These are phyloP conservation scores for Syzygium malaccense DNA, from an alignment of 441 rosid species.

Conservation along the genomic window DNA sequence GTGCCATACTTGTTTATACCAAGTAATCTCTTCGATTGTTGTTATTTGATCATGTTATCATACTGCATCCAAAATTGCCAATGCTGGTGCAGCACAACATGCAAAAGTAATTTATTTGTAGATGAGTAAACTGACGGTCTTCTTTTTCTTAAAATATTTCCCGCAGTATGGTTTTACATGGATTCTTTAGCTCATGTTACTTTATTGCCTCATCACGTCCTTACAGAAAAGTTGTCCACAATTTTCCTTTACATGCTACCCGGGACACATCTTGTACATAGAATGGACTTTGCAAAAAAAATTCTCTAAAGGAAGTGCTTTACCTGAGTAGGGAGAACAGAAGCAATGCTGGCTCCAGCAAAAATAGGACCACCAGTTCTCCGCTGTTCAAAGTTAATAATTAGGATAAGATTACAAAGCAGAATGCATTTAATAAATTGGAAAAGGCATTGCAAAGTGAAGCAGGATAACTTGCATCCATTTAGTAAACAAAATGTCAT, in stretches of 20 bases:
- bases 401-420: background rate
- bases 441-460: background rate
- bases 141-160: background rate
- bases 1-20: background rate
- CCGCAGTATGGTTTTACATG: background rate
- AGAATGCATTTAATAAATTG: background rate
- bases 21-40: background rate
- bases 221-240: background rate
- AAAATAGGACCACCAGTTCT: slow-evolving; percentile 84
- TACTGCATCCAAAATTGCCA: background rate
- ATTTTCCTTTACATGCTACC: background rate
- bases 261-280: background rate
- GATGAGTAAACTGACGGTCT: background rate
- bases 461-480: background rate
- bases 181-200: background rate
- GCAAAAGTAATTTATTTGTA: background rate
- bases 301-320: background rate
- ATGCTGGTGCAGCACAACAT: background rate
- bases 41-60: background rate
- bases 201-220: background rate
- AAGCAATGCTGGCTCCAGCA: slow-evolving; percentile 73
- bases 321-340: slow-evolving; percentile 78
- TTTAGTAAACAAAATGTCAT: background rate
- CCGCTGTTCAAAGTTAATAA: slow-evolving; percentile 25
- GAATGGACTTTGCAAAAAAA: background rate